Conservation (phyloP, 192 early-diverging fungal species). For the Umbelopsis sp. region DNA sequence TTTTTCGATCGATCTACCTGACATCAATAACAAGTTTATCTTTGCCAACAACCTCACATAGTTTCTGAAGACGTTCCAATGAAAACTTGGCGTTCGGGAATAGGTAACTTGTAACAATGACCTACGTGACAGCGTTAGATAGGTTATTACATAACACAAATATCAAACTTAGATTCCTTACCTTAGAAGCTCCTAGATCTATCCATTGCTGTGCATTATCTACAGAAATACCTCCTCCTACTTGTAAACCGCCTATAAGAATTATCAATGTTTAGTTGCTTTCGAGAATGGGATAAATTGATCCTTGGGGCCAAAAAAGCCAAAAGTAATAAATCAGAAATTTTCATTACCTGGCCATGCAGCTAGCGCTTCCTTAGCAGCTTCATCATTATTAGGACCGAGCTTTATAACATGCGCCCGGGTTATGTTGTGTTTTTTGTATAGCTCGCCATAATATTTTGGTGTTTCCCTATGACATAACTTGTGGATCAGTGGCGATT, state of each 20-base stretch:
- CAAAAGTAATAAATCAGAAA: neutral
- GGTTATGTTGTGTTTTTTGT: constrained; percentile 66
- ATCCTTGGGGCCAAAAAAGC: neutral
- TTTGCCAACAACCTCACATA: constrained; percentile 62
- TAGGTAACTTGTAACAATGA: constrained; percentile 96
- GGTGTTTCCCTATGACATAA: constrained; percentile 61
- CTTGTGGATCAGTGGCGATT: neutral
- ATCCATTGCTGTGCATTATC: constrained; percentile 92
- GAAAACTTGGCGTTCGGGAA: constrained; percentile 83
- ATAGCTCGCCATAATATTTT: constrained; percentile 82
- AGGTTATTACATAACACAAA: neutral
- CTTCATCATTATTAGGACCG: constrained; percentile 83
- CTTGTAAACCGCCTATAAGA: constrained; percentile 67
- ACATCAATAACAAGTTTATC: constrained; percentile 82
- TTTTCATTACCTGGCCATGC: constrained; percentile 74
- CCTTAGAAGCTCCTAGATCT: constrained; percentile 82
- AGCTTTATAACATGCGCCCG: constrained; percentile 98
- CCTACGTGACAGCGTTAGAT: constrained; percentile 39
- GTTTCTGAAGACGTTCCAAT: constrained; percentile 59
- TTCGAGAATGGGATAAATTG: neutral
- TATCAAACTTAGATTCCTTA: constrained; percentile 16
- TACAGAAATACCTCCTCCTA: constrained; percentile 91
- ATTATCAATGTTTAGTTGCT: neutral
- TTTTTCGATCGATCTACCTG: constrained; percentile 44
- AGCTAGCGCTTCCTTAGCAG: constrained; percentile 78